Conservation (phyloP, 169 alveolate species). For the Plasmodium yoelii region DNA sequence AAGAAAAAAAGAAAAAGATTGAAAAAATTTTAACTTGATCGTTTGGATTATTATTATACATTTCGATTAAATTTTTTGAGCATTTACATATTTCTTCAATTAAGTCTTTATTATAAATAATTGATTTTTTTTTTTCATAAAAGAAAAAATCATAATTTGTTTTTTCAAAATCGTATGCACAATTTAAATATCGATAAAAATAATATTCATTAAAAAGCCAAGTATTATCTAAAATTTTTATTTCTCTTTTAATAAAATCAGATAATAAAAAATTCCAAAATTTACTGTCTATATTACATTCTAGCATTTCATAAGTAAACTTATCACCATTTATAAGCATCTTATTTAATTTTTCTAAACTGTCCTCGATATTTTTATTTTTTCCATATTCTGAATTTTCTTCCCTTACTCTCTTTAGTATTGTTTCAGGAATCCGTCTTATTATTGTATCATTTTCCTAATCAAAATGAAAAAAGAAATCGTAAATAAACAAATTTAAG, state of each 20-base stretch:
- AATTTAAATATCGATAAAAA: slow-evolving; percentile 54
- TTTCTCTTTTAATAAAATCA: slow-evolving; percentile 14
- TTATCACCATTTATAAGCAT: slow-evolving; percentile 33
- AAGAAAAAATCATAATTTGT: slow-evolving; percentile 49
- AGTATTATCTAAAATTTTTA: slow-evolving; percentile 17
- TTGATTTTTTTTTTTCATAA: slow-evolving; percentile 55
- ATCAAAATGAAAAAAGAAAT: not conserved
- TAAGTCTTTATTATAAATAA: slow-evolving; percentile 14
- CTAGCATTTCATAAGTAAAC: slow-evolving; percentile 52
- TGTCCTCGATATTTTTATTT: slow-evolving; percentile 18
- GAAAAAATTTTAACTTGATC: slow-evolving; percentile 29
- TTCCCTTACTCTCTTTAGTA: slow-evolving; percentile 41
- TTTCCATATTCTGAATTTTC: slow-evolving; percentile 40
- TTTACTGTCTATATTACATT: slow-evolving; percentile 25
- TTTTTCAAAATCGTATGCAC: slow-evolving; percentile 72
- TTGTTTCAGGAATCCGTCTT: slow-evolving; percentile 39
- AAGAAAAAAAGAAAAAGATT: slow-evolving; percentile 44
- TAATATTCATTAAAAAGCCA: slow-evolving; percentile 69
- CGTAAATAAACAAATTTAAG: no score
- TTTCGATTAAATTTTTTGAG: slow-evolving; percentile 26
- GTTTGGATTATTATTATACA: slow-evolving; percentile 17
- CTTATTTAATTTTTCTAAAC: slow-evolving; percentile 32
- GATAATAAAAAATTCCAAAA: slow-evolving; percentile 37
- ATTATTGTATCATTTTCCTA: slow-evolving; percentile 73
- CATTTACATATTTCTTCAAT: slow-evolving; percentile 68